Evolutionary conservation across 208 protist genomes (phyloP), one percentile per base, ranked within the genome.

Genomic region (Acanthamoeba lenticulata): DNA sequence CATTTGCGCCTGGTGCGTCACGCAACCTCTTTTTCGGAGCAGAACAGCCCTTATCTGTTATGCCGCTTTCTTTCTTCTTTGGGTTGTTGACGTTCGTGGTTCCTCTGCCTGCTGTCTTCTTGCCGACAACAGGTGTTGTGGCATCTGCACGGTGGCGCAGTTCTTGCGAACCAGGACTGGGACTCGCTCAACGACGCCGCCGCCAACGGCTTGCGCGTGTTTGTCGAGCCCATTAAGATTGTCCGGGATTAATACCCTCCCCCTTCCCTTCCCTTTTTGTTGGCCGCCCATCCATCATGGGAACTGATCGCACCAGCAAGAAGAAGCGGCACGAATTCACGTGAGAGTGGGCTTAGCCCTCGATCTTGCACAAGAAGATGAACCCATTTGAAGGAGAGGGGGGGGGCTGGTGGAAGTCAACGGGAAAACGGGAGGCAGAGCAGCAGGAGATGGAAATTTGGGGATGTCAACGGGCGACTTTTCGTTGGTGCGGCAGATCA

Each of bases 191-290:
- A 24, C 42, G 74, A 85, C 74, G 6, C 55, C 9, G 6, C 19
- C n/a, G 74, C 1, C 42, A 85, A 85, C n/a, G 74, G 74, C 74
- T 2, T 85, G 6, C 74, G 74, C 44, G 29, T 85, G 0, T 85
- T 38, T 29, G 74, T 85, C n/a, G 17, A 45, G 42, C 74, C 74
- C 74, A 9, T 85, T 42, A 85, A 85, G 74, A 85, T 85, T 36
- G 74, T 85, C 74, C 47, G 55, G 74, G 42, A 36, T 24, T 85
- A 55, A 85, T n/a, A n/a, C n/a, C n/a, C n/a, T n/a, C n/a, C n/a
- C n/a, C n/a, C n/a, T n/a, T n/a, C n/a, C n/a, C n/a, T n/a, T n/a
- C n/a, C n/a, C n/a, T n/a, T n/a, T n/a, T n/a, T n/a, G n/a, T n/a
- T n/a, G n/a, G n/a, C n/a, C n/a, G n/a, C n/a, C n/a, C n/a, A n/a